Conservation (phyloP, 306 rosid species). For the Psophocarpus tetragonolobus region DNA sequence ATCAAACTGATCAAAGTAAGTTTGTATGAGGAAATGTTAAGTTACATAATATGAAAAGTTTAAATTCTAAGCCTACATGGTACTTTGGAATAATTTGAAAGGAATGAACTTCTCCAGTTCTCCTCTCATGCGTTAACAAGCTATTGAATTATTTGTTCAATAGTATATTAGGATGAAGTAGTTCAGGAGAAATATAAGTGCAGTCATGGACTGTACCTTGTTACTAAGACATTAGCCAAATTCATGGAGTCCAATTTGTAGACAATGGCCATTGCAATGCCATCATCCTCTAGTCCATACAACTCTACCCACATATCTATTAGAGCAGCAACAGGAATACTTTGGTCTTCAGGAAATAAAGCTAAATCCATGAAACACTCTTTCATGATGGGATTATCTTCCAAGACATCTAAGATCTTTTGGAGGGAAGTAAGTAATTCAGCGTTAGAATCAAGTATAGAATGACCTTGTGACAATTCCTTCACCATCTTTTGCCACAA, state of each 20-base stretch:
- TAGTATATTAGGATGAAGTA: not conserved
- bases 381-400: constrained; percentile 36
- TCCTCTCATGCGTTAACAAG: not conserved
- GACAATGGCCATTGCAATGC: constrained; percentile 37
- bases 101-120: not conserved
- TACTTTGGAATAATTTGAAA: not conserved
- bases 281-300: constrained; percentile 45
- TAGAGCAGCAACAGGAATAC: constrained; percentile 50
- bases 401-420: constrained; percentile 50
- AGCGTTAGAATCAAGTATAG: constrained; percentile 43
- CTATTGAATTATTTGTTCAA: not conserved
- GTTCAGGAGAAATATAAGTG: not conserved
- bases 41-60: not conserved
- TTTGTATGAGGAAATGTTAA: not conserved
- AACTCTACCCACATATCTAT: constrained; percentile 60
- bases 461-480: constrained; percentile 43
- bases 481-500: constrained; percentile 43
- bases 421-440: constrained; percentile 46
- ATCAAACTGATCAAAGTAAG: not conserved
- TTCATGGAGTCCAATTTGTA: constrained; percentile 40
- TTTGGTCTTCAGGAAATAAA: constrained; percentile 65
- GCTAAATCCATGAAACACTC: constrained; percentile 78
- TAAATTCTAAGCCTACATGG: not conserved
- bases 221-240: constrained; percentile 42
- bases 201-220: constrained; percentile 50